Percentiles rank a stretch among this genome's conserved stretches.
Evolutionary conservation across 345 rosid species (phyloP).

Genomic region (Lepidium sativum): DNA sequence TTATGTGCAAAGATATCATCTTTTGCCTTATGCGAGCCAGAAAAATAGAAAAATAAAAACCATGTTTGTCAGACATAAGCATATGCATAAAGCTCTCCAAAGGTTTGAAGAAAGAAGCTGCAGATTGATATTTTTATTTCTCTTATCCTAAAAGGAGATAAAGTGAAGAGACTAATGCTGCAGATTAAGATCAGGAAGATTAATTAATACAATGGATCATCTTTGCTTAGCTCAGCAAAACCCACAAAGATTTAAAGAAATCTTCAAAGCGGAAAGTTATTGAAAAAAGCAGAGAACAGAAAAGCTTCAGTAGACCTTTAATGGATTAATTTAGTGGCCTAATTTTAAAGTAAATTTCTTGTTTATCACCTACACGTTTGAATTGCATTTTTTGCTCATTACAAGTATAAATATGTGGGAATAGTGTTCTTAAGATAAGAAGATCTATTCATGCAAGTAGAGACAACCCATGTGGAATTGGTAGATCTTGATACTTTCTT

Average conservation of each 20-base stretch:
- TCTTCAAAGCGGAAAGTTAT: slow-evolving; percentile 20
- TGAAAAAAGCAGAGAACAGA: slow-evolving; percentile 18
- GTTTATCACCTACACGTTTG: slow-evolving; percentile 19
- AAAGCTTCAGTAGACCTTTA: slow-evolving; percentile 22
- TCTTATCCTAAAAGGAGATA: slow-evolving; percentile 25
- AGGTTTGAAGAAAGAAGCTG: slow-evolving; percentile 26
- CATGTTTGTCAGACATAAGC: slow-evolving; percentile 27
- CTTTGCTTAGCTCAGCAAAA: slow-evolving; percentile 32
- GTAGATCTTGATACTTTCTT: slow-evolving; percentile 19
- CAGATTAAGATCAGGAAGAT: slow-evolving; percentile 10
- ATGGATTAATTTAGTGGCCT: slow-evolving; percentile 8
- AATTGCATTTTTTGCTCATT: not conserved
- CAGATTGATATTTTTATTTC: slow-evolving; percentile 10
- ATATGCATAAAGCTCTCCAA: slow-evolving; percentile 25
- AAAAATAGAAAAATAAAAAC: not conserved
- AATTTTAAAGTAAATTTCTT: slow-evolving; percentile 10
- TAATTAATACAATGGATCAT: slow-evolving; percentile 4
- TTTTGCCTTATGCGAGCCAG: slow-evolving; percentile 3
- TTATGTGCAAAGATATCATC: slow-evolving; percentile 7
- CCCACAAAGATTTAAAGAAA: slow-evolving; percentile 21
- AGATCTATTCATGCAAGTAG: slow-evolving; percentile 28
- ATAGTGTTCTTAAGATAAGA: slow-evolving; percentile 24
- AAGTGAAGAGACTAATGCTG: slow-evolving; percentile 12
- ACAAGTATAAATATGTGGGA: not conserved
- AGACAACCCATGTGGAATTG: slow-evolving; percentile 28